phyloP scores from a whole-genome alignment of 163 green algal species.

The Volvox carteri region DNA sequence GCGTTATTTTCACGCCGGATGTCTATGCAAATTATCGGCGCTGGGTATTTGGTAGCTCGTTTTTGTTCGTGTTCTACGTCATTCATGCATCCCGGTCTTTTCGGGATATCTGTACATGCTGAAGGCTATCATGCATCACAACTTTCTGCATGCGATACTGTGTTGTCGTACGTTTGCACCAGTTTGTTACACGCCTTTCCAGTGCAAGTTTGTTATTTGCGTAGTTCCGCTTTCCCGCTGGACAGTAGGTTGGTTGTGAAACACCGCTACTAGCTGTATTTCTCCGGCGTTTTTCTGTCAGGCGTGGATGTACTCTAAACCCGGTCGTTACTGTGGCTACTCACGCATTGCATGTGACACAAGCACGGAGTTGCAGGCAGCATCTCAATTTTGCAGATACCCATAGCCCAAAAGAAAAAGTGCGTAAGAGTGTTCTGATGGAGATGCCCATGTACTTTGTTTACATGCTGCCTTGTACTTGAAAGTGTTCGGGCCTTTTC shows the following conservation, averaged over 20 bases:
- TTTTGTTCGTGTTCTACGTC: too few species aligned
- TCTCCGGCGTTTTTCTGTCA: not conserved
- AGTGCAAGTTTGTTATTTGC: too few species aligned
- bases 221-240: too few species aligned
- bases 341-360: not conserved
- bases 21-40: too few species aligned
- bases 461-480: slow-evolving; percentile 2
- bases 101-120: too few species aligned
- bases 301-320: not conserved
- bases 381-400: slow-evolving; percentile 36
- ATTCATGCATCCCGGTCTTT: too few species aligned
- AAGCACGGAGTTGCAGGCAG: not conserved
- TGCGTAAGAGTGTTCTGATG: not conserved
- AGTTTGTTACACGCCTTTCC: not conserved
- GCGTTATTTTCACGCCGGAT: too few species aligned
- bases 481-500: not conserved
- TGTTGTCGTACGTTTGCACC: not conserved
- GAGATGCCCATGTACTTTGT: not conserved
- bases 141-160: not conserved
- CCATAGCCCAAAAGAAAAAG: not conserved
- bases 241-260: not conserved
- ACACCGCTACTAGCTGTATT: not conserved
- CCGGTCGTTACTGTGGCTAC: not conserved
- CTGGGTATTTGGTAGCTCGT: too few species aligned
- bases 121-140: too few species aligned